phyloP scores from a whole-genome alignment of 805 yeast genomes.

The Candida suzukii region DNA sequence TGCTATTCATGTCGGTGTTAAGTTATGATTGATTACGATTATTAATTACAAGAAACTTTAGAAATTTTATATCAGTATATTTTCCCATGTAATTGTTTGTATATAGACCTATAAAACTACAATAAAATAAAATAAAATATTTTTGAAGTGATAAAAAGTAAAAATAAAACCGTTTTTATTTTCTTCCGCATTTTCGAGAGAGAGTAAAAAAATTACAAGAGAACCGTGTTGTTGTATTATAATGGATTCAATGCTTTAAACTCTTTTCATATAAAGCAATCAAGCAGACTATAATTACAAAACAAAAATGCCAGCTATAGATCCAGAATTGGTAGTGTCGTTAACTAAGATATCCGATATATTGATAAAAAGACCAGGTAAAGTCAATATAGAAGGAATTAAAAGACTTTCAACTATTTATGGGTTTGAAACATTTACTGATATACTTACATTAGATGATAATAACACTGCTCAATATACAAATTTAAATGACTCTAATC shows the following conservation, averaged over 20 bases:
- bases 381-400: constrained; percentile 25
- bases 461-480: neutral
- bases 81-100: no score
- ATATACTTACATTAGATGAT: constrained; percentile 20
- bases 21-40: no score
- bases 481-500: neutral
- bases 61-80: no score
- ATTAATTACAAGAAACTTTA: no score
- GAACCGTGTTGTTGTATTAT: no score
- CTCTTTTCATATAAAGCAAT: neutral
- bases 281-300: neutral
- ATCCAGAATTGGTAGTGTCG: constrained; percentile 26
- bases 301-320: constrained; percentile 22
- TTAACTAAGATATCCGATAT: constrained; percentile 25
- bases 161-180: no score
- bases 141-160: no score
- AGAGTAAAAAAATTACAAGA: no score
- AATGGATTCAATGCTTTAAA: no score
- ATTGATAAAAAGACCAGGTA: constrained; percentile 28
- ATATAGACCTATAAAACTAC: no score
- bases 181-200: no score
- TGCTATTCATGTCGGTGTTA: constrained; percentile 92
- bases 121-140: no score
- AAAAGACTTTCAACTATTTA: constrained; percentile 27
- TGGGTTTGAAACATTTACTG: constrained; percentile 30